Evolutionary conservation across 805 yeast genomes (phyloP), one percentile per base, ranked within the genome.

Genomic region (Lachancea kluyveri): DNA sequence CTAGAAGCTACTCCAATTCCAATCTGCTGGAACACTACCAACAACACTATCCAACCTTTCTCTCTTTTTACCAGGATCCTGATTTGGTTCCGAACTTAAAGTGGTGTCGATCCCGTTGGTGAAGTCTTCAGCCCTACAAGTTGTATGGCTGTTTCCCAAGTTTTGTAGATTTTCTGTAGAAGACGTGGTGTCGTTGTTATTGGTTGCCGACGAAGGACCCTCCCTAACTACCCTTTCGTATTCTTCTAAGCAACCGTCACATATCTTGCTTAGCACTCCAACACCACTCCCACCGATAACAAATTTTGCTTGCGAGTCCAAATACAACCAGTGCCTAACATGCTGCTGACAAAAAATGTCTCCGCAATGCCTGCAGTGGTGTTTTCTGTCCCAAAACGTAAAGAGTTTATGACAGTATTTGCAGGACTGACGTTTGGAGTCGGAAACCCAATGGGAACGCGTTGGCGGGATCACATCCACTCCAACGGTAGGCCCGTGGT

Each of bases 351-450:
- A 83, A 48, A 74, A 83, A 13, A 83, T 72, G 24, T 81, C 85
- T 21, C 94, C 94, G 56, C 94, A 83, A 52, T 79, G 78, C 33
- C 94, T 71, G 53, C 94, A 83, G 61, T 83, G 94, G 51, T 83
- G 94, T 41, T 78, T 69, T 46, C 88, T 72, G 54, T 72, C 95
- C 64, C 77, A 80, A 46, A 78, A 77, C 21, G 87, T 79, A 60
- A 90, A 88, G 11, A 65, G 52, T 46, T 70, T 73, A 31, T 68
- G 62, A 59, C 97, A 90, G 16, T 70, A 67, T 9, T 72, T 68
- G 55, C 97, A 90, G 30, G 70, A 66, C 28, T 65, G 56, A 21
- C 82, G 73, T 13, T 72, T 53, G 27, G 70, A 70, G 57, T 90
- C 95, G 16, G 84, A 75, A 31, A 78, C 65, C 92, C 92, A 82